Conservation (phyloP, 768 basidiomycete genomes). For the Cubamyces sp. region DNA sequence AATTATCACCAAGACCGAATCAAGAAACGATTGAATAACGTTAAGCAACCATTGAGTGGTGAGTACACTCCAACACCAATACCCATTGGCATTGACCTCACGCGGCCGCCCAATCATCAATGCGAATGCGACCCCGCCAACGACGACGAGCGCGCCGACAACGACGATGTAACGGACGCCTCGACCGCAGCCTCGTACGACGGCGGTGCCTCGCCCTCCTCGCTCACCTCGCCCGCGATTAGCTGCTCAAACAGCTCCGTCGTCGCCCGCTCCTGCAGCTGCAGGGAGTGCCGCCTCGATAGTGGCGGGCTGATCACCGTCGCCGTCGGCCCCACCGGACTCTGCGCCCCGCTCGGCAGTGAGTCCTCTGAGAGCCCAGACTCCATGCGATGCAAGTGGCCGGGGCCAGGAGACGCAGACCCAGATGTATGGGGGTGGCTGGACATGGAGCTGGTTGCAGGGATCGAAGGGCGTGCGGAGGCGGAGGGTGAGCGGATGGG, state of each 20-base stretch:
- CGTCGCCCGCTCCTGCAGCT: slow-evolving; percentile 44
- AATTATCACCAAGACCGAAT: background rate
- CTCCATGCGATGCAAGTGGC: slow-evolving; percentile 9
- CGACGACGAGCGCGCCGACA: background rate
- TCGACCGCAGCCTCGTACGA: slow-evolving; percentile 51
- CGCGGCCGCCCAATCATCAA: no score
- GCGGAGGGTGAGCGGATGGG: slow-evolving; percentile 10
- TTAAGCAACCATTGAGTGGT: background rate
- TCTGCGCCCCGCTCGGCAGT: slow-evolving; percentile 11
- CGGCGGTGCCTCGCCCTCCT: slow-evolving; percentile 84
- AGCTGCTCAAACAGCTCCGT: slow-evolving; percentile 69
- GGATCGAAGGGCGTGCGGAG: slow-evolving; percentile 9
- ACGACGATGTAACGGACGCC: background rate
- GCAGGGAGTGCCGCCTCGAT: slow-evolving; percentile 28
- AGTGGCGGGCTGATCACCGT: slow-evolving; percentile 12
- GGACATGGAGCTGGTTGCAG: slow-evolving; percentile 15
- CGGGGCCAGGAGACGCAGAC: background rate
- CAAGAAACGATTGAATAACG: background rate
- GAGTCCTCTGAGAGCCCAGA: slow-evolving; percentile 14
- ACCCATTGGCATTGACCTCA: no score
- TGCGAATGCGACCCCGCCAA: background rate
- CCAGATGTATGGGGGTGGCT: background rate
- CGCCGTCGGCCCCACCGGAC: slow-evolving; percentile 1
- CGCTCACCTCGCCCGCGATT: slow-evolving; percentile 80
- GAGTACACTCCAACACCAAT: no score